A percentile compares a stretch with the other conserved stretches of the same genome.
Conservation (phyloP, 2,329 filamentous ascomycete species). For the Alternaria brassicae region DNA sequence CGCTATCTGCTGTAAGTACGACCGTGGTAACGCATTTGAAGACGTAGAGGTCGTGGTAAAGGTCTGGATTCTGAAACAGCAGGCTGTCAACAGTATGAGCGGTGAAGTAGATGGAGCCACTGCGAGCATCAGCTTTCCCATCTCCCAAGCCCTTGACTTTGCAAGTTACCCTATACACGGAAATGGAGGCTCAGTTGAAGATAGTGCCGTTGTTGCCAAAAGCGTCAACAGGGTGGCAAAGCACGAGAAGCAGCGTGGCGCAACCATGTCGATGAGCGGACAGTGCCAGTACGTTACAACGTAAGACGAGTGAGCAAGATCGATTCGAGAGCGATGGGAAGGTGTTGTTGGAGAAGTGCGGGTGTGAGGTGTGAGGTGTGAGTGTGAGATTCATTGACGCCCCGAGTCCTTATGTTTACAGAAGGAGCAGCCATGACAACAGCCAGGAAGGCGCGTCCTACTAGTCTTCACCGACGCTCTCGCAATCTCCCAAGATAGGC, state of each 20-base stretch:
- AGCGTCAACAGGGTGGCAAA: conserved; percentile 4
- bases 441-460: not conserved
- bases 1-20: conserved; percentile 36
- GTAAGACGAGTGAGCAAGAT: not conserved
- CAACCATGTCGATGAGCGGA: not conserved
- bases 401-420: not conserved
- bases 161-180: conserved; percentile 17
- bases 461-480: not conserved
- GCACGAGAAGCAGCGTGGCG: not conserved
- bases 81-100: conserved; percentile 37
- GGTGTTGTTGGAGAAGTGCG: not conserved
- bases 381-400: not conserved
- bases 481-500: not conserved
- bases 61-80: conserved; percentile 40
- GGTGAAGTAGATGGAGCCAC: conserved; percentile 39
- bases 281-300: not conserved
- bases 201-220: not conserved
- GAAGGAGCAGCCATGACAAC: conserved; percentile 6
- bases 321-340: not conserved
- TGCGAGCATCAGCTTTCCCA: conserved; percentile 12
- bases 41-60: conserved; percentile 38
- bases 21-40: conserved; percentile 38
- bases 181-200: conserved; percentile 3
- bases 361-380: not conserved
- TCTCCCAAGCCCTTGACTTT: rapidly evolving